Evolutionary conservation across 139 green algal genomes (phyloP), one percentile per base, ranked within the genome.

Genomic region (Chlamydomonas sp.): DNA sequence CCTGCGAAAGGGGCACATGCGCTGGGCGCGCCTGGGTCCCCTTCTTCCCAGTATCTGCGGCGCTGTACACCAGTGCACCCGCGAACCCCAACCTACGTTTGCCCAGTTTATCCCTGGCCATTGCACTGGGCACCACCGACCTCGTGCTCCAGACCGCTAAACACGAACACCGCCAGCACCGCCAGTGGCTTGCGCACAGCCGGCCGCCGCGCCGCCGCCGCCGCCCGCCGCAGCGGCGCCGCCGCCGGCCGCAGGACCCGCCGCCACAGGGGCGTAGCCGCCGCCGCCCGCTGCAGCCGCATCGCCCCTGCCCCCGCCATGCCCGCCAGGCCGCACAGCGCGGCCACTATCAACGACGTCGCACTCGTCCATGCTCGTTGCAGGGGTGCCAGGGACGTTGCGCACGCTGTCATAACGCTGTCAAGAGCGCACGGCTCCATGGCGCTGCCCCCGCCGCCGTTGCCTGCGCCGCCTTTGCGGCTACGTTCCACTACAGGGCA

Each of bases 101-200:
- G 68, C 4, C 9, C 68, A 74, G 14, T 15, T 5, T 18, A 15
- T 15, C 14, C 68, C 9, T 0, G n/a, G 4, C 10, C 68, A 74
- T 10, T 15, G 15, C 0, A 15, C 62, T 4, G 62, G 15, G 1
- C n/a, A 31, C 79, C 9, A 12, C 81, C 6, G 31, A 87, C 83
- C 84, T 88, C 84, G 75, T 88, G 84, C 75, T 88, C 84, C 5
- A 88, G 63, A 63, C 84, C 84, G 49, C 63, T 78, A 7, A 68
- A 83, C 5, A 49, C 58, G 66, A 88, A 88, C 63, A 88, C 84
- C 63, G 60, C 84, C 58, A 88, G 6, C 75, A 83, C 17, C 9
- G 75, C 66, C 66, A 71, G 66, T 71, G 10, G 10, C 12, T 71
- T 10, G 66, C 66, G 66, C 66, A 14, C 66, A 71, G 66, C 66